These are phyloP conservation scores for Pythium dissotocum DNA, from an alignment of 352 stramenopile species.

Conservation along the genomic window DNA sequence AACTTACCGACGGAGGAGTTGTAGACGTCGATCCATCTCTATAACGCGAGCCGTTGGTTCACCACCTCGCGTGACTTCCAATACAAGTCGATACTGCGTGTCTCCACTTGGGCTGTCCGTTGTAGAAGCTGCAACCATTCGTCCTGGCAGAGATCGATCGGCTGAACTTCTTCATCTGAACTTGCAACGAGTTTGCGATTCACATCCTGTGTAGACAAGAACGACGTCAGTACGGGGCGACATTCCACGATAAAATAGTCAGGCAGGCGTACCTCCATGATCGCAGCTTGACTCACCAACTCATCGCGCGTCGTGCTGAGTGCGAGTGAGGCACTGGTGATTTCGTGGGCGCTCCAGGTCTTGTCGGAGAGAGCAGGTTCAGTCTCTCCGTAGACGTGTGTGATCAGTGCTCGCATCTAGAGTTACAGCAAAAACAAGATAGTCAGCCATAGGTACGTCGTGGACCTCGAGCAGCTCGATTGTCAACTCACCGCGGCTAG, in stretches of 20 bases:
- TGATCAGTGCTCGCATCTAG: slow-evolving; percentile 61
- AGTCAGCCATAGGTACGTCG: neutral
- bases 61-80: slow-evolving; percentile 27
- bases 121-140: slow-evolving; percentile 26
- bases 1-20: slow-evolving; percentile 65
- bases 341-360: neutral
- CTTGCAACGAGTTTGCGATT: neutral
- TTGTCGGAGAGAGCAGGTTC: slow-evolving; percentile 8
- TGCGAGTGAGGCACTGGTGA: slow-evolving; percentile 9
- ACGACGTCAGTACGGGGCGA: neutral
- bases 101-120: slow-evolving; percentile 21
- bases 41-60: slow-evolving; percentile 33
- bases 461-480: no score
- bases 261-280: slow-evolving; percentile 6
- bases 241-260: neutral
- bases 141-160: slow-evolving; percentile 21
- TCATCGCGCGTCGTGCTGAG: slow-evolving; percentile 9
- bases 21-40: slow-evolving; percentile 9
- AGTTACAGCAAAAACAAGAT: neutral
- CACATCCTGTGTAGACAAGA: slow-evolving; percentile 1
- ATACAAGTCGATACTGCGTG: slow-evolving; percentile 24
- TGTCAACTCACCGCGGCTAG: slow-evolving; percentile 47
- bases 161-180: neutral
- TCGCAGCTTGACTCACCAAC: slow-evolving; percentile 1
- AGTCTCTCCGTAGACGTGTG: neutral